Evolutionary conservation across 768 basidiomycete genomes (phyloP), one percentile per base, ranked within the genome.

Genomic region (Agaricus bisporus): DNA sequence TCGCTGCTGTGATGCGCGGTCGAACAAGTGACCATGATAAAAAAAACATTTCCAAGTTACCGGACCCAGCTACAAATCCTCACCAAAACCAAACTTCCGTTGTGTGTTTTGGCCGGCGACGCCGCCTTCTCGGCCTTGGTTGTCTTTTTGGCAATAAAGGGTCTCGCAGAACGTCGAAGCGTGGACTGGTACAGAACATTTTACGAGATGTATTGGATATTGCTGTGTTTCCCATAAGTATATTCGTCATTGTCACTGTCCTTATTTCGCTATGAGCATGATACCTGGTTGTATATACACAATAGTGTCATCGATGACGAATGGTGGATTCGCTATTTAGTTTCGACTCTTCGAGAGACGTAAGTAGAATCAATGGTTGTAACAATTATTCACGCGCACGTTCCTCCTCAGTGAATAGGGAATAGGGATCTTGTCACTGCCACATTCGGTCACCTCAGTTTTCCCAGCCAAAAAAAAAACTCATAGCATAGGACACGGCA

Each of bases 151-250:
- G 42, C 26, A 17, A 41, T 41, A 43, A 41, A 41, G 15, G 48
- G 22, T 17, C 39, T 20, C 14, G 20, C 36, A 49, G 32, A 14
- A 12, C 22, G 8, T 17, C 49, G 18, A 48, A 49, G 36, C 17
- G 26, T 6, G 63, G 67, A 22, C 64, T 71, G 45, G 48, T 66
- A 28, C 44, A 56, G 35, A 64, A 67, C 11, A 67, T 67, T 39
- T n/a, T 76, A 42, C 65, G 62, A 8, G 77, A 79, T 59, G 58
- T 70, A 17, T 64, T 69, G 59, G 71, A 75, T 57, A 64, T 78
- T 46, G 74, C 77, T 5, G 43, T 72, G 15, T 73, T 74, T 52
- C 77, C 78, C 10, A 45, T 80, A 9, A 61, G 60, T 41, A 54
- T 73, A 15, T 77, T 79, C 58, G 59, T 66, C n/a, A 14, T 70